Conservation (phyloP, 1,284 basidiomycete species). For the Pseudozyma pruni region DNA sequence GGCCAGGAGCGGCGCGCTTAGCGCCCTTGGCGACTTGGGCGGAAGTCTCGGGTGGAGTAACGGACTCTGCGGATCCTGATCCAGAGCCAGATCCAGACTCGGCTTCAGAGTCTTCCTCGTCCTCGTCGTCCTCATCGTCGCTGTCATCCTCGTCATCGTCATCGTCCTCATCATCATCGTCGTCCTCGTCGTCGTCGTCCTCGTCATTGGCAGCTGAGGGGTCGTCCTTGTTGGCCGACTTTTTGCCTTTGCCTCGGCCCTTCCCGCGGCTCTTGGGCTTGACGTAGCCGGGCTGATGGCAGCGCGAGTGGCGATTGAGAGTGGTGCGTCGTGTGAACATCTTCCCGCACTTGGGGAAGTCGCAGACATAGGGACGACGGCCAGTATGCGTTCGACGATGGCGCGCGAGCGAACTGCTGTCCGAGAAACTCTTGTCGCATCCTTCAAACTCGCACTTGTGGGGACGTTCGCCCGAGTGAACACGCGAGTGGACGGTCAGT, state of each 20-base stretch:
- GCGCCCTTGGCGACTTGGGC: constrained; percentile 37
- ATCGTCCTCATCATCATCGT: constrained; percentile 56
- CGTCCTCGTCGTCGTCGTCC: constrained; percentile 47
- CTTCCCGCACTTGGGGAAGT: constrained; percentile 63
- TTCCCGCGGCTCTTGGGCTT: constrained; percentile 54
- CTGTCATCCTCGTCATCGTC: constrained; percentile 45
- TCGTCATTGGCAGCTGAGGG: constrained; percentile 19
- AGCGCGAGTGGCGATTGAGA: constrained; percentile 64
- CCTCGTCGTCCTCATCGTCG: constrained; percentile 24
- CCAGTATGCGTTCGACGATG: constrained; percentile 79
- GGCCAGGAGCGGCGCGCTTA: constrained; percentile 38
- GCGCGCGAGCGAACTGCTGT: constrained; percentile 73
- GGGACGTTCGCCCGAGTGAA: constrained; percentile 88
- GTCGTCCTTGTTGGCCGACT: constrained; percentile 33
- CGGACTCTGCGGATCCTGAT: constrained; percentile 32
- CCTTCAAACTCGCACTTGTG: constrained; percentile 76
- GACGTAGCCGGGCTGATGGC: constrained; percentile 60
- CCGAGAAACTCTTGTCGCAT: constrained; percentile 74
- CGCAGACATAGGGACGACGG: constrained; percentile 68
- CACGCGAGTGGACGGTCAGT: constrained; percentile 83
- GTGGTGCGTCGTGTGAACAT: constrained; percentile 67
- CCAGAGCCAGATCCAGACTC: constrained; percentile 39
- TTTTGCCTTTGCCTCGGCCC: constrained; percentile 48
- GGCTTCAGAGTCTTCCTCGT: constrained; percentile 21
- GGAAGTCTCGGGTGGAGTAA: constrained; percentile 35